Conservation (phyloP, 129 eudicot genomes). For the Lonicera japonica region DNA sequence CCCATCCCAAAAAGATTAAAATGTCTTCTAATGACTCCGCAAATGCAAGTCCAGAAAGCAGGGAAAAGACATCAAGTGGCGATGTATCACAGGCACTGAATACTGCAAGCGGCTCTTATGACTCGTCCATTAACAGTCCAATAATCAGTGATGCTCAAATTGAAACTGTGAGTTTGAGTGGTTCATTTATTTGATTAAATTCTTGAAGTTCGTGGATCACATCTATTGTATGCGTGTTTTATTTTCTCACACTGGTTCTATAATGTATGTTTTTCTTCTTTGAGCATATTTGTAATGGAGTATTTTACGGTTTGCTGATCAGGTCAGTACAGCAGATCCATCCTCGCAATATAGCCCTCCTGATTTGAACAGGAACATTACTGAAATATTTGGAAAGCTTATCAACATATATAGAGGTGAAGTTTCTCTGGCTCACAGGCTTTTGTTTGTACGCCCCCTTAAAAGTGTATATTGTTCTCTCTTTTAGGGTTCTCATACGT, state of each 20-base stretch:
- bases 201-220: background rate
- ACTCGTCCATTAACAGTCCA: slow-evolving; percentile 21
- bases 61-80: slow-evolving; percentile 9
- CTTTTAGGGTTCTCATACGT: slow-evolving; percentile 7
- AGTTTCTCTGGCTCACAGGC: background rate
- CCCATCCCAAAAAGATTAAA: slow-evolving; percentile 34
- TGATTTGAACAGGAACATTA: slow-evolving; percentile 72
- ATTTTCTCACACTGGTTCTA: background rate
- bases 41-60: slow-evolving; percentile 27
- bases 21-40: slow-evolving; percentile 29
- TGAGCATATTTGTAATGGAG: slow-evolving; percentile 4
- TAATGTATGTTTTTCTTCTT: background rate
- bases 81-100: slow-evolving; percentile 7
- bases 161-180: slow-evolving; percentile 36
- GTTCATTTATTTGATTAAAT: background rate
- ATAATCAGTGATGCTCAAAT: slow-evolving; percentile 22
- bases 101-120: slow-evolving; percentile 22
- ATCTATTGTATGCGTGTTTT: background rate
- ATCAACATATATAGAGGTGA: slow-evolving; percentile 87
- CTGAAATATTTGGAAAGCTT: slow-evolving; percentile 79
- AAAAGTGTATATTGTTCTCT: slow-evolving; percentile 6
- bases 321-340: slow-evolving; percentile 49
- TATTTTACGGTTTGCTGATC: slow-evolving; percentile 17
- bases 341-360: slow-evolving; percentile 78
- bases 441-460: slow-evolving; percentile 6